Evolutionary conservation across 176 grass and related monocot species (phyloP), one percentile per base, ranked within the genome.

Genomic region (Musa troglodytarum): DNA sequence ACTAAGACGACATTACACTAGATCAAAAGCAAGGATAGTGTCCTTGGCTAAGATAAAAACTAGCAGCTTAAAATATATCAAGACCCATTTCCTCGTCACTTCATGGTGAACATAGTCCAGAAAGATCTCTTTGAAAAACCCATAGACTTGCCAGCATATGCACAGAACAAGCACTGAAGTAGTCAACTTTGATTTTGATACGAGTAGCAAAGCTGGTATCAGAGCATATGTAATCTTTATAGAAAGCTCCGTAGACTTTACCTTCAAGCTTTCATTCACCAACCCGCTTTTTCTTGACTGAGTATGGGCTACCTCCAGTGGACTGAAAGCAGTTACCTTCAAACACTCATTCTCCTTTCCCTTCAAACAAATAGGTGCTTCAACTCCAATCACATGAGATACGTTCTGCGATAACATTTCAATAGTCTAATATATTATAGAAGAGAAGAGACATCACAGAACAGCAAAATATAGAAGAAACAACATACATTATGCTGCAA

Each of bases 121-220:
- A 34, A 96, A 63, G 21, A 96, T 96, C 84, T 96, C 88, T 84
- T 89, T 96, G 78, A 89, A 82, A 77, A 96, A 96, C 80, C 88
- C 88, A 74, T 96, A 92, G 19, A 96, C 52, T 76, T 89, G 92
- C 76, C 86, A 86, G 85, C 86, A 96, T 28, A 91, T 83, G 54
- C 84, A 83, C 19, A 85, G 43, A 16, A 92, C 81, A 19, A 91
- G 49, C 25, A 89, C 53, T 75, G 81, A 90, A 15, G 87, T 89
- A 49, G 78, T 82, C 43, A 87, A 3, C 71, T 82, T 83, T 58
- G 86, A 80, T 72, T 75, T 96, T 17, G 89, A 96, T 52, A 77
- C 23, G 8, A 89, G 72, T 72, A 96, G 84, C 51, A 87, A 79
- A 34, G 67, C 52, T 0, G 88, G 86, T 74, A 96, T 87, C 59